Evolutionary conservation across 208 protist species (phyloP), one percentile per base, ranked within the genome.

Genomic region (Trypanosoma avium): DNA sequence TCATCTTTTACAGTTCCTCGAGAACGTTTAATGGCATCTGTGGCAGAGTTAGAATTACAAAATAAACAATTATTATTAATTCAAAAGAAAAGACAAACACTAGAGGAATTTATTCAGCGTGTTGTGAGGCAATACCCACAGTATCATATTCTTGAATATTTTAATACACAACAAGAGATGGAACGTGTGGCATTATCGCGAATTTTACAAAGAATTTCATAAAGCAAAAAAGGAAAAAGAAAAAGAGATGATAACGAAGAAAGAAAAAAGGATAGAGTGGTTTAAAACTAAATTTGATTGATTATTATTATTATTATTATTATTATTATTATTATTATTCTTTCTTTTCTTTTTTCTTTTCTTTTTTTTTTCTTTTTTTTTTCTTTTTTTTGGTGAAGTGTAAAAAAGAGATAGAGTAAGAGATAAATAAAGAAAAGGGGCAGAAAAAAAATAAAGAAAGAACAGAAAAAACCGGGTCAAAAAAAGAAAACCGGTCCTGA

Each of bases 101-200:
- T 64, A 3, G 58, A 64, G n/a, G 27, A 52, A 5, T 19, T 64
- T 10, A n/a, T 64, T n/a, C 58, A 46, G 1, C 45, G 29, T 36
- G 58, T 17, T 26, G 15, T 42, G 9, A 10, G 17, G 13, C 10
- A 43, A 15, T 38, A 50, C 19, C 58, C 19, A 26, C 29, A 64
- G 42, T 64, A 54, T 24, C 38, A 43, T 0, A 43, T 50, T 19
- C 0, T n/a, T 10, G 45, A 21, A 0, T 13, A 27, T 1, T 64
- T 64, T 54, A 46, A 64, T 27, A 45, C 15, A 4, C 0, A 43
- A 6, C 40, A 42, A 35, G 45, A 54, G n/a, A 17, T 45, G 43
- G 58, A 64, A 1, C 58, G 58, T 29, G 15, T 38, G 13, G 58
- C 58, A 26, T 36, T 64, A 27, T 42, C 22, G 19, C 26, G 58